These are phyloP conservation scores for Fusarium subglutinans DNA, from an alignment of 2,329 filamentous ascomycete genomes.

Conservation along the genomic window DNA sequence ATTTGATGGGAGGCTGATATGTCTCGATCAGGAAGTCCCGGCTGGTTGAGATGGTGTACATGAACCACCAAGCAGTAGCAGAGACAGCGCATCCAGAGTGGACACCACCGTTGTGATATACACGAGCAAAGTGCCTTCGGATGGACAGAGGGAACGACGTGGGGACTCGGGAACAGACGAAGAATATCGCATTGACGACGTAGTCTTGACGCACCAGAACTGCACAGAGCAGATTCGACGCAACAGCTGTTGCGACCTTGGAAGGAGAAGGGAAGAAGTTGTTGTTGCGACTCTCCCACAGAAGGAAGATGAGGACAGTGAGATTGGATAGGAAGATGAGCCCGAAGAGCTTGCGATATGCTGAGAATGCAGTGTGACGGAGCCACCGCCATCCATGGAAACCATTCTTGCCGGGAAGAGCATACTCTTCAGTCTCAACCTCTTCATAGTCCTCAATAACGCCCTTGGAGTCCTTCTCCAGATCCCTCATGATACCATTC, in stretches of 20 bases:
- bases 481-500: background rate
- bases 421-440: slow-evolving; percentile 7
- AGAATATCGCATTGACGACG: slow-evolving; percentile 57
- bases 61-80: slow-evolving; percentile 51
- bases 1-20: slow-evolving; percentile 5
- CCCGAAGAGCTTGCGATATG: slow-evolving; percentile 28
- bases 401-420: slow-evolving; percentile 20
- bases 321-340: slow-evolving; percentile 27
- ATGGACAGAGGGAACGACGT: slow-evolving; percentile 55
- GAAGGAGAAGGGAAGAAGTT: slow-evolving; percentile 16
- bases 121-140: slow-evolving; percentile 52
- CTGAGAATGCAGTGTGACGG: slow-evolving; percentile 21
- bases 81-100: slow-evolving; percentile 55
- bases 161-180: slow-evolving; percentile 50
- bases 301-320: slow-evolving; percentile 7
- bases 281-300: slow-evolving; percentile 4
- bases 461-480: slow-evolving; percentile 5
- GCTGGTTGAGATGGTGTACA: slow-evolving; percentile 37
- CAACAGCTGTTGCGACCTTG: slow-evolving; percentile 25
- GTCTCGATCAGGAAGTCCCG: slow-evolving; percentile 2
- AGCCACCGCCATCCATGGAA: slow-evolving; percentile 31
- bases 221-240: slow-evolving; percentile 49
- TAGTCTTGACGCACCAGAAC: slow-evolving; percentile 60
- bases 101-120: slow-evolving; percentile 57
- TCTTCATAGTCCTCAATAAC: slow-evolving; percentile 1